Percentiles rank a stretch among this genome's conserved stretches.
phyloP scores from a whole-genome alignment of 495 filamentous ascomycete genomes.

The Podospora bellae-mahoneyi region DNA sequence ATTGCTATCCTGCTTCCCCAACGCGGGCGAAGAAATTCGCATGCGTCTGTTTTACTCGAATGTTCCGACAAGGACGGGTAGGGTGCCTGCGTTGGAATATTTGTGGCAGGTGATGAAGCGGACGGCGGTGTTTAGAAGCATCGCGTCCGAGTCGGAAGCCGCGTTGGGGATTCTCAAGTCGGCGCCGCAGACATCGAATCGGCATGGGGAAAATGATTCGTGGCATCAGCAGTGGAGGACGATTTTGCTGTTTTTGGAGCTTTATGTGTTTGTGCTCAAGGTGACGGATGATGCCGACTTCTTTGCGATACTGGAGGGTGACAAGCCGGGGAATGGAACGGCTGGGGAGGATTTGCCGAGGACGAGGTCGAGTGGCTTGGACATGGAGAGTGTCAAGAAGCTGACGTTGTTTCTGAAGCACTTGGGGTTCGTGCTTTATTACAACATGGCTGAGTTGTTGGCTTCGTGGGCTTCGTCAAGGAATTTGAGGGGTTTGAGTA shows the following conservation, averaged over 20 bases:
- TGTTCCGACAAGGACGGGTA: conserved; percentile 48
- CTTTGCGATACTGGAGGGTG: conserved; percentile 40
- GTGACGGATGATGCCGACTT: conserved; percentile 93
- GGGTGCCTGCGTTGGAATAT: conserved; percentile 73
- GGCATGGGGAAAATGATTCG: conserved; percentile 24
- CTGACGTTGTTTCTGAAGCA: conserved; percentile 88
- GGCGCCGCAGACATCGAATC: conserved; percentile 23
- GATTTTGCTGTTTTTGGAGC: conserved; percentile 84
- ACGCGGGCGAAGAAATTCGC: conserved; percentile 79
- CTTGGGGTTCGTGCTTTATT: conserved; percentile 87
- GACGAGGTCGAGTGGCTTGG: conserved; percentile 63
- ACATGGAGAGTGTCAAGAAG: conserved; percentile 64
- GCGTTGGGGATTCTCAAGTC: conserved; percentile 28
- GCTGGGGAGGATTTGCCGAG: conserved; percentile 25
- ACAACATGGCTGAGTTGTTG: conserved; percentile 60
- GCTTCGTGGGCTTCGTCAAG: neutral
- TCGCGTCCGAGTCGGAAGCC: conserved; percentile 42
- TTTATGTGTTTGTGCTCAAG: conserved; percentile 87
- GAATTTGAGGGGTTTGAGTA: neutral
- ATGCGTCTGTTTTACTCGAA: conserved; percentile 92
- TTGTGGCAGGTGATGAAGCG: conserved; percentile 77
- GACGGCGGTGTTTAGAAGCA: conserved; percentile 63
- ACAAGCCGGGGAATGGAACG: neutral
- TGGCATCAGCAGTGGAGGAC: conserved; percentile 79
- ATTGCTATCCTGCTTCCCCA: conserved; percentile 80